Conservation (phyloP, 1,139 yeast genomes). For the Candida sp. region DNA sequence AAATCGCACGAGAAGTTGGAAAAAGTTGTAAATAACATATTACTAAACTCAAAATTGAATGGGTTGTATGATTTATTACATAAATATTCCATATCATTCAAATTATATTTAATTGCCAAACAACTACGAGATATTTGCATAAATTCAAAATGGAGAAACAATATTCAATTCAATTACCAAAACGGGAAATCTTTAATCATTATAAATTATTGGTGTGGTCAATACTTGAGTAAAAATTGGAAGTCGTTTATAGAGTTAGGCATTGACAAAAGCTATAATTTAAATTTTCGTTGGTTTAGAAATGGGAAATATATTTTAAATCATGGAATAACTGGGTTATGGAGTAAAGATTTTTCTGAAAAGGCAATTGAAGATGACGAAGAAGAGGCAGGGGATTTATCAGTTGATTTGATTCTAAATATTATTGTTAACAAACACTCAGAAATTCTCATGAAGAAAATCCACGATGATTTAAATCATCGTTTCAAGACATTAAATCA, state of each 20-base stretch:
- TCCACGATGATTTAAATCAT: slow-evolving; percentile 14
- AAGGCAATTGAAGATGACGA: slow-evolving; percentile 7
- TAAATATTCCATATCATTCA: slow-evolving; percentile 69
- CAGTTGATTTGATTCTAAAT: slow-evolving; percentile 33
- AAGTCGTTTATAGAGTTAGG: slow-evolving; percentile 65
- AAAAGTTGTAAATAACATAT: slow-evolving; percentile 51
- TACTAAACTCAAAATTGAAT: slow-evolving; percentile 49
- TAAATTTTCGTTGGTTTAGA: slow-evolving; percentile 67
- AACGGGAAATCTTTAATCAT: slow-evolving; percentile 59
- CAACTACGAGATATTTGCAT: slow-evolving; percentile 58
- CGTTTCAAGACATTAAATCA: slow-evolving; percentile 3
- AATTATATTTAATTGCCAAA: slow-evolving; percentile 64
- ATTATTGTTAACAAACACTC: slow-evolving; percentile 37
- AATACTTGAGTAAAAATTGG: slow-evolving; percentile 33
- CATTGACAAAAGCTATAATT: slow-evolving; percentile 46
- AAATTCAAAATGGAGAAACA: slow-evolving; percentile 61
- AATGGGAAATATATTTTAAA: slow-evolving; percentile 40
- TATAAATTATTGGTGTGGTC: slow-evolving; percentile 69
- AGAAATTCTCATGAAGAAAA: slow-evolving; percentile 25
- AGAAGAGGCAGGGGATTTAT: slow-evolving; percentile 25
- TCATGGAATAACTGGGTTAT: slow-evolving; percentile 16
- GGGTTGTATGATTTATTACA: slow-evolving; percentile 70
- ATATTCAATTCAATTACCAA: slow-evolving; percentile 62
- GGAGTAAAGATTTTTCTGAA: slow-evolving; percentile 3
- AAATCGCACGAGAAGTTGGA: slow-evolving; percentile 48